A percentile compares a stretch with the other conserved stretches of the same genome.
Evolutionary conservation across 306 rosid genomes (phyloP).

Genomic region (Rosa persica): DNA sequence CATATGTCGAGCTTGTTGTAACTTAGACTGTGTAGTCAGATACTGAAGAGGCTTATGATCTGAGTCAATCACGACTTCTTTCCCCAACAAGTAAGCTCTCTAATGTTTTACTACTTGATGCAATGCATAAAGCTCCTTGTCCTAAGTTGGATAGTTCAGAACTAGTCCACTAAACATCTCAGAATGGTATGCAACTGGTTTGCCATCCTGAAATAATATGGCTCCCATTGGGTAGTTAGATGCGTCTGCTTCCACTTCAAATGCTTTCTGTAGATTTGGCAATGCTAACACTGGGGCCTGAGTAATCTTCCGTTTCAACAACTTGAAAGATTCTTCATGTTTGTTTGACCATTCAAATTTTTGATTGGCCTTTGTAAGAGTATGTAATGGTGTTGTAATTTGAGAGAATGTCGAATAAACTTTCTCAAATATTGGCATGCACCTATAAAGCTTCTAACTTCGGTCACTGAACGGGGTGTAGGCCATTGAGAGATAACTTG

Average conservation of each 20-base stretch:
- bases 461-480: background rate
- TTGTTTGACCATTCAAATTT: background rate
- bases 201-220: background rate
- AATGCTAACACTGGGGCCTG: background rate
- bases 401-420: background rate
- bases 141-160: background rate
- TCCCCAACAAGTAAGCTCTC: conserved; percentile 7
- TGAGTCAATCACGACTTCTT: background rate
- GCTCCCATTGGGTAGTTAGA: background rate
- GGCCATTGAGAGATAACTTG: background rate
- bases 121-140: background rate
- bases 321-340: background rate
- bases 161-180: background rate
- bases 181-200: background rate
- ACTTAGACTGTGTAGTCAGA: background rate
- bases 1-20: conserved; percentile 10
- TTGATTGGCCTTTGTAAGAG: conserved; percentile 6
- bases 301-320: background rate
- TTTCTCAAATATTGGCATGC: background rate
- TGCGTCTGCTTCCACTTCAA: conserved; percentile 1
- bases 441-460: background rate
- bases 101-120: background rate
- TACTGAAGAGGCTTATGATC: background rate
- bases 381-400: background rate
- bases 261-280: background rate